Base-by-base conservation (phyloP, 2,329 filamentous ascomycete genomes). In the Alternaria longipes region DNA sequence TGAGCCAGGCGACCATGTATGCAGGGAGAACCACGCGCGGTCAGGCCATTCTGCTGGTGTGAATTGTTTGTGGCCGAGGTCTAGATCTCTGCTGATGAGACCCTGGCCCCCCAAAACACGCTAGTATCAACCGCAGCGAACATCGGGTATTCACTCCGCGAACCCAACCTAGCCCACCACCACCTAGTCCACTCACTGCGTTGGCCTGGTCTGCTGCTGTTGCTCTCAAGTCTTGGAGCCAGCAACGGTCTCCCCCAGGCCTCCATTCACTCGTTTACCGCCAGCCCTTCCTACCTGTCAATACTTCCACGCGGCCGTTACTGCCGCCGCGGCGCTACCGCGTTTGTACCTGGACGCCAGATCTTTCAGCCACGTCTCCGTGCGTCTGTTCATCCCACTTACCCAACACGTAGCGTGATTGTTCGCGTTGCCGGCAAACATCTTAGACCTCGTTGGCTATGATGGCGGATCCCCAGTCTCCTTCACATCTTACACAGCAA, bases 311-410 rank as follows among this genome's bases (percentile, higher is more conserved):
- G 57, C 62, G 56, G 61, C 56, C 55, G 61, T 62, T 58, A 55
- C 60, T 63, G 52, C 62, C 62, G 62, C 62, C 55, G 40, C 66
- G 65, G 64, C 67, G 66, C 65, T 61, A 65, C 63, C 62, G 55
- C 62, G 61, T 67, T 67, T 65, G 62, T 63, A 65, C 67, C 63
- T 63, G 62, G 65, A 46, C 61, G 65, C 57, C 65, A 69, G 58
- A 63, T 66, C 68, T 64, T 64, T 61, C 68, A 72, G 68, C 69
- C 68, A 69, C 69, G 66, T 69, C 64, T 67, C 61, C 46, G 59
- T 60, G 58, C 56, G 45, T 59, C 55, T 63, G 60, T 63, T 63
- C 59, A 62, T 65, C 66, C 58, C 61, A 63, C 59, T 60, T 58
- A 42, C 55, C 64, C 51, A 55, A 22, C 42, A 57, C 28, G 28